phyloP scores from a whole-genome alignment of 805 yeast species.

The Suhomyces xylopsoci region DNA sequence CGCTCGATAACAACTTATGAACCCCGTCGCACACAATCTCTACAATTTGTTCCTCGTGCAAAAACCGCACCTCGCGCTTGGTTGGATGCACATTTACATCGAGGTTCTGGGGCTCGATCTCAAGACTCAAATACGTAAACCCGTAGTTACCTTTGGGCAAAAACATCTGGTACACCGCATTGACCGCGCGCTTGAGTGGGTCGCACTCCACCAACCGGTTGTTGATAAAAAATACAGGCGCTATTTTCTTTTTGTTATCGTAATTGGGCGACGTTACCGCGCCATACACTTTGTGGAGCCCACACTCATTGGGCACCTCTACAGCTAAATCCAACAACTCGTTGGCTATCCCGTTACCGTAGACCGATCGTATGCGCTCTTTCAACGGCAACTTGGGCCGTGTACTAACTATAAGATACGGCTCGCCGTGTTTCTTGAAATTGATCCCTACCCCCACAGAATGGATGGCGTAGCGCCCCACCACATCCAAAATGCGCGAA shows the following conservation, averaged over 20 bases:
- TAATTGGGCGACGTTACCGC: conserved; percentile 70
- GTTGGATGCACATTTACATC: conserved; percentile 98
- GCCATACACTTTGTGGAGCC: conserved; percentile 55
- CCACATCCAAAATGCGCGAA: conserved; percentile 71
- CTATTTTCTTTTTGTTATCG: conserved; percentile 58
- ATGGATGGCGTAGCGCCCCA: conserved; percentile 81
- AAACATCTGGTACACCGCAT: conserved; percentile 57
- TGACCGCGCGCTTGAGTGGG: conserved; percentile 67
- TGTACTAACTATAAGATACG: conserved; percentile 62
- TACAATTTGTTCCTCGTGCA: conserved; percentile 82
- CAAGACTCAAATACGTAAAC: conserved; percentile 72
- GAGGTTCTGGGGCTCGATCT: conserved; percentile 62
- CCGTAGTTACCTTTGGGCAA: conserved; percentile 76
- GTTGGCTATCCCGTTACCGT: conserved; percentile 65
- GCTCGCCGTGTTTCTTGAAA: conserved; percentile 77
- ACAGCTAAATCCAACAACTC: conserved; percentile 54
- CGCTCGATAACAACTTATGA: conserved; percentile 47
- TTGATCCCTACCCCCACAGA: conserved; percentile 66
- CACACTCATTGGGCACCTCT: conserved; percentile 29
- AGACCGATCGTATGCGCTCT: conserved; percentile 73
- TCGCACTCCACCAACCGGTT: conserved; percentile 80
- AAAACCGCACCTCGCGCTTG: conserved; percentile 83
- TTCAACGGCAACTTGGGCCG: conserved; percentile 46
- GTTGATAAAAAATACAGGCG: conserved; percentile 82
- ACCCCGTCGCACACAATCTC: conserved; percentile 52